Percentiles rank a stretch among this genome's conserved stretches.
These are phyloP conservation scores for Lycium barbarum DNA, from an alignment of 257 asterid species.

Conservation along the genomic window DNA sequence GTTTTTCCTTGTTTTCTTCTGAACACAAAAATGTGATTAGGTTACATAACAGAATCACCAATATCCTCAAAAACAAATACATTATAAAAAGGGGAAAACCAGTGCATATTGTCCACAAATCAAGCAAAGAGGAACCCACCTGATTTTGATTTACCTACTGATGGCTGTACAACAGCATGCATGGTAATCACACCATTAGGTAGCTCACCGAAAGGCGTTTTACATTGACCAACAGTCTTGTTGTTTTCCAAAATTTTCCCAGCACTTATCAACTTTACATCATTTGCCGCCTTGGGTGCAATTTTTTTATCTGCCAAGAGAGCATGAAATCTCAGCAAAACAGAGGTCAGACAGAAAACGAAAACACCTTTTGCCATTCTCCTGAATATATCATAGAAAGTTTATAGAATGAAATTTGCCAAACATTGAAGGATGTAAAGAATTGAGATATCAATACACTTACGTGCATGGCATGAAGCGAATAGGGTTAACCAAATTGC, in stretches of 20 bases:
- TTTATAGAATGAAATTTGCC: not conserved
- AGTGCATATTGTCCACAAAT: not conserved
- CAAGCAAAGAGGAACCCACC: slow-evolving; percentile 48
- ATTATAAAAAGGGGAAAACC: not conserved
- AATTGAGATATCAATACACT: not conserved
- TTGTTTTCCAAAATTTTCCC: slow-evolving; percentile 84
- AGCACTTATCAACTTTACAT: slow-evolving; percentile 79
- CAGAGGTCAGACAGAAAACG: not conserved
- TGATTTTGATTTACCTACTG: slow-evolving; percentile 74
- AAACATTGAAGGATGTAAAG: not conserved
- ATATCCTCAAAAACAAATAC: not conserved
- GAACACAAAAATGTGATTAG: not conserved
- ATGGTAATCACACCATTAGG: slow-evolving; percentile 74
- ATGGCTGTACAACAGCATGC: slow-evolving; percentile 95
- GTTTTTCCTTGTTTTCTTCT: not conserved
- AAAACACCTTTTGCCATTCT: not conserved
- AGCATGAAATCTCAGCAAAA: slow-evolving; percentile 30
- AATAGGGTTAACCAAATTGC: slow-evolving; percentile 11
- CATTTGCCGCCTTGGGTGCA: slow-evolving; percentile 77
- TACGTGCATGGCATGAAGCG: not conserved
- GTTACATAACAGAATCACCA: slow-evolving; percentile 20
- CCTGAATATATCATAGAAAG: not conserved
- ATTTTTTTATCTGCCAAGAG: slow-evolving; percentile 67
- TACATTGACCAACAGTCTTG: slow-evolving; percentile 86
- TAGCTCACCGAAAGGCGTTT: slow-evolving; percentile 77